Evolutionary conservation across 257 asterid genomes (phyloP).

Genomic region (Ocimum tenuiflorum): DNA sequence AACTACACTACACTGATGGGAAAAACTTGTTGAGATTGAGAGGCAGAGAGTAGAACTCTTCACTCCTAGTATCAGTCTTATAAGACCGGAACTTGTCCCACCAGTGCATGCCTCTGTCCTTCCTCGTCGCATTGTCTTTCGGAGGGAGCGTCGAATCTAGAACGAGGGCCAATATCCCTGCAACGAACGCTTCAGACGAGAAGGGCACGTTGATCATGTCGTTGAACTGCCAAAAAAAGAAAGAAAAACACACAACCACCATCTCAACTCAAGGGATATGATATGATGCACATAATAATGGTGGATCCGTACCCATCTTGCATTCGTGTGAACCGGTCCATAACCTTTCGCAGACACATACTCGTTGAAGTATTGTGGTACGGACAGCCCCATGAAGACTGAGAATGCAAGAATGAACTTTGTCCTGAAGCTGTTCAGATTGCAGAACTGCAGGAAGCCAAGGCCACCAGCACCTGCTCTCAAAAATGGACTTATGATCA

Average conservation of each 20-base stretch:
- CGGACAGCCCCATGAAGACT: slow-evolving; percentile 80
- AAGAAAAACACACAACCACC: too few relatives aligned
- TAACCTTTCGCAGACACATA: slow-evolving; percentile 38
- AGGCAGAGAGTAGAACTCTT: slow-evolving; percentile 84
- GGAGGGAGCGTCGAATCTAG: slow-evolving; percentile 62
- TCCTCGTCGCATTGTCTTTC: slow-evolving; percentile 51
- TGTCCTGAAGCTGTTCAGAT: slow-evolving; percentile 76
- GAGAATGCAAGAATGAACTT: slow-evolving; percentile 81
- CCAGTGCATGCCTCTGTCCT: slow-evolving; percentile 92
- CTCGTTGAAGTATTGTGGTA: slow-evolving; percentile 91
- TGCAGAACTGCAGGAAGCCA: slow-evolving; percentile 78
- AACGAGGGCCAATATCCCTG: slow-evolving; percentile 56
- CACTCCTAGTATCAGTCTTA: slow-evolving; percentile 75
- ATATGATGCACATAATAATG: neutral
- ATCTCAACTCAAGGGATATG: too few relatives aligned
- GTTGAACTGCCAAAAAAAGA: slow-evolving; percentile 47
- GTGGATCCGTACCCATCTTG: slow-evolving; percentile 69
- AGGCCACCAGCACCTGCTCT: slow-evolving; percentile 80
- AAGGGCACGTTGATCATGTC: slow-evolving; percentile 88
- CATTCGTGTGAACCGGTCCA: slow-evolving; percentile 74
- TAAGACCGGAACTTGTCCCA: slow-evolving; percentile 76
- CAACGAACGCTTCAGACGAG: slow-evolving; percentile 74
- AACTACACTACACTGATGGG: slow-evolving; percentile 57
- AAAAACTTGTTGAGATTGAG: slow-evolving; percentile 84
- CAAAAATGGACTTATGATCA: neutral